Evolutionary conservation across 108 stramenopile species (phyloP), one percentile per base, ranked within the genome.

Genomic region (Fragilariopsis cylindrus): DNA sequence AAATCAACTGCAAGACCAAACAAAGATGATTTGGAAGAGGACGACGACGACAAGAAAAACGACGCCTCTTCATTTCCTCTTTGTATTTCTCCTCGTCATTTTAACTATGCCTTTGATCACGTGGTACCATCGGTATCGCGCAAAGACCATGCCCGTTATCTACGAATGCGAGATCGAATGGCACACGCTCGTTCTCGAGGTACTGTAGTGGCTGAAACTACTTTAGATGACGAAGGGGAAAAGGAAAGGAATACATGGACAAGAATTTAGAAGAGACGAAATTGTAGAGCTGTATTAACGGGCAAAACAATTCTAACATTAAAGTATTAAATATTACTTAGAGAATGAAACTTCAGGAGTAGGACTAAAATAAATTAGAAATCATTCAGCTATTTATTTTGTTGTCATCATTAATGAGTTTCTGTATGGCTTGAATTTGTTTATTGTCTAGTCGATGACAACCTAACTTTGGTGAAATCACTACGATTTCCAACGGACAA

Each of bases 41-140:
- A 50, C 11, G 52, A 30, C 48, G 65, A 69, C 19, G 45, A 65
- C 6, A 71, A 67, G 16, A 57, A 60, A 13, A 52, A 60, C 30
- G 4, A 7, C 43, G 76, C 79, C 40, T 7, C 53, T 16, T 0
- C 48, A 43, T 41, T 50, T 6, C 57, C 52, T 39, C 65, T 95
- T 53, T 81, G 83, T 50, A 95, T 95, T 57, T 71, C 68, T 13
- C 71, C 81, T 13, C 53, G 70, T 41, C 94, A 95, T 64, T 95
- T 95, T 69, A 71, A 90, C 11, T 91, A 91, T 74, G 94, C 94
- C 40, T 95, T 95, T 69, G 73, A 88, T 47, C 88, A 92, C 69
- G 94, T 95, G 39, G 71, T 92, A 70, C 94, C 94, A 50, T 95
- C 93, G 6, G 93, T 95, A 8, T 92, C 94, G 15, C 86, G 77